phyloP scores from a whole-genome alignment of 805 yeast genomes.

The Kurtzmaniella fragi region DNA sequence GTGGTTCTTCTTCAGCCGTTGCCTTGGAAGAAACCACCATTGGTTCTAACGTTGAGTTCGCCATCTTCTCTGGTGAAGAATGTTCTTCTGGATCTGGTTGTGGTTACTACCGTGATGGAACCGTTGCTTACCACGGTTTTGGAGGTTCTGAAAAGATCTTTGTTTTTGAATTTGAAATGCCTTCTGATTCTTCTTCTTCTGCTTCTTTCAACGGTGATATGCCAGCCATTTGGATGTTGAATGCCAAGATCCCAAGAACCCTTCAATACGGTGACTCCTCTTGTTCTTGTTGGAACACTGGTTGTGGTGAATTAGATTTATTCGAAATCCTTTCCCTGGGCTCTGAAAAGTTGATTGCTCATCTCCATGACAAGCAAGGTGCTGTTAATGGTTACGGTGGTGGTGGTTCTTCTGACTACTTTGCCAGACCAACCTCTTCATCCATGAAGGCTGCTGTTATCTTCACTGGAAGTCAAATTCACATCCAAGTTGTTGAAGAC shows the following conservation, averaged over 20 bases:
- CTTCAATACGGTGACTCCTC: slow-evolving; percentile 79
- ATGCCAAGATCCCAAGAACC: slow-evolving; percentile 95
- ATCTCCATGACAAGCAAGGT: slow-evolving; percentile 79
- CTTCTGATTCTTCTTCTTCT: slow-evolving; percentile 50
- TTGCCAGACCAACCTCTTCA: slow-evolving; percentile 73
- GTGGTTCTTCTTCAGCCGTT: slow-evolving; percentile 64
- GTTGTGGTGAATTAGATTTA: slow-evolving; percentile 96
- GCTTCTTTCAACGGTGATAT: slow-evolving; percentile 69
- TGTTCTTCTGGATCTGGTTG: slow-evolving; percentile 58
- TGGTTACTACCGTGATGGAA: slow-evolving; percentile 81
- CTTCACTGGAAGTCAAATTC: slow-evolving; percentile 54
- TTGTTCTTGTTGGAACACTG: slow-evolving; percentile 95
- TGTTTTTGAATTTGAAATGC: slow-evolving; percentile 93
- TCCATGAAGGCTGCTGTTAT: slow-evolving; percentile 88
- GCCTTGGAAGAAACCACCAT: slow-evolving; percentile 66
- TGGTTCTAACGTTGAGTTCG: slow-evolving; percentile 70
- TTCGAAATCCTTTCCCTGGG: slow-evolving; percentile 85
- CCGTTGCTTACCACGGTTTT: slow-evolving; percentile 94
- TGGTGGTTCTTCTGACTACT: slow-evolving; percentile 85
- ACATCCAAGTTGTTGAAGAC: slow-evolving; percentile 58
- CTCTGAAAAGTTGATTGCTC: slow-evolving; percentile 67
- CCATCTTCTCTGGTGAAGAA: slow-evolving; percentile 70
- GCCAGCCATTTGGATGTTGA: slow-evolving; percentile 98
- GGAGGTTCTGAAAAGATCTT: slow-evolving; percentile 81
- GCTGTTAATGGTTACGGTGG: slow-evolving; percentile 52